These are phyloP conservation scores for Fusarium brevicatenulatum DNA, from an alignment of 2,329 filamentous ascomycete species.

Conservation along the genomic window DNA sequence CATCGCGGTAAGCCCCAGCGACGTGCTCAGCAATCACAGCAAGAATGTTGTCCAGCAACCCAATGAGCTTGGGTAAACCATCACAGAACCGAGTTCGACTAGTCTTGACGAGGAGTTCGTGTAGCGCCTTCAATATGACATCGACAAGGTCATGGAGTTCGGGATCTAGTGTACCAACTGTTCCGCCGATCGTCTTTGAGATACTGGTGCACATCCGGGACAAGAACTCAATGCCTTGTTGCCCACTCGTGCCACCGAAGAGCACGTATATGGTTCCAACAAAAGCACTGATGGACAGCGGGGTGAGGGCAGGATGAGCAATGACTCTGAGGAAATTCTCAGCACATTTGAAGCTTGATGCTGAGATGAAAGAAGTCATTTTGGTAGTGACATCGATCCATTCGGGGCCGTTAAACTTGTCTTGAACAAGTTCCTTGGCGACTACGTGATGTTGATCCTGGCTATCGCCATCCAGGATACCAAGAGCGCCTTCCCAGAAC, in stretches of 20 bases:
- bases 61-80: background rate
- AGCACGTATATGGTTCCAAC: conserved; percentile 47
- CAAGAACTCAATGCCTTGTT: conserved; percentile 41
- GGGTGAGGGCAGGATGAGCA: background rate
- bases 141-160: background rate
- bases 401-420: background rate
- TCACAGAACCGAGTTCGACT: background rate
- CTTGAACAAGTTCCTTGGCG: conserved; percentile 4
- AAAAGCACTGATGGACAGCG: conserved; percentile 49
- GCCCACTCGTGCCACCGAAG: conserved; percentile 46
- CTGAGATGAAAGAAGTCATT: background rate
- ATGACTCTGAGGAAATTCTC: background rate
- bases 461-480: background rate
- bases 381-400: background rate
- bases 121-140: background rate
- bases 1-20: background rate
- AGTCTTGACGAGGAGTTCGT: conserved; percentile 3
- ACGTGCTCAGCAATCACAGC: background rate
- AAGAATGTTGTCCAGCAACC: background rate
- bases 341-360: background rate
- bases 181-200: too few species aligned
- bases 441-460: background rate
- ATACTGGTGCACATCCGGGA: background rate
- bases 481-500: conserved; percentile 5
- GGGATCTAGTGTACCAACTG: background rate